Percentiles rank a stretch among this genome's conserved stretches.
phyloP scores from a whole-genome alignment of 345 rosid genomes.

The Odontarrhena argentea region DNA sequence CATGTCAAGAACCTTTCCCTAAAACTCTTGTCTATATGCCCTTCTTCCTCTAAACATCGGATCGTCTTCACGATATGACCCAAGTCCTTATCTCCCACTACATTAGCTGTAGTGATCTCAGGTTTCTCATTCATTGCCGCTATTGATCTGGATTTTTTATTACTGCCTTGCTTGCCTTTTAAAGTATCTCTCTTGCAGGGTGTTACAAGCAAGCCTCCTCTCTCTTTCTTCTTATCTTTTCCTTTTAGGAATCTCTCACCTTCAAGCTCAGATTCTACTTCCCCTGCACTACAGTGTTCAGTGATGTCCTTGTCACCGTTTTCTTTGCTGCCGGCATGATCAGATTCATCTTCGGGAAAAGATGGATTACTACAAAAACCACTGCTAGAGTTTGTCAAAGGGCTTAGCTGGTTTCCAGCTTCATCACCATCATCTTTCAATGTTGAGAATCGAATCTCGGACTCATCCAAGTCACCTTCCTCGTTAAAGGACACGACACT shows the following conservation, averaged over 20 bases:
- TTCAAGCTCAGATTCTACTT: constrained; percentile 38
- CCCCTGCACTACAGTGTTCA: constrained; percentile 32
- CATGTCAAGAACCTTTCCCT: constrained; percentile 94
- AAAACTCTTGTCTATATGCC: constrained; percentile 89
- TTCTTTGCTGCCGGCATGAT: constrained; percentile 47
- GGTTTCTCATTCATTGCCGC: constrained; percentile 54
- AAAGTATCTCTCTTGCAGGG: constrained; percentile 65
- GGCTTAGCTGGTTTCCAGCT: constrained; percentile 58
- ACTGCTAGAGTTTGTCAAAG: constrained; percentile 71
- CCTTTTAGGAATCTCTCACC: constrained; percentile 37
- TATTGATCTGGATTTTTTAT: constrained; percentile 48
- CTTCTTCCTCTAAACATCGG: constrained; percentile 76
- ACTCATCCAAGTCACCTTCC: constrained; percentile 48
- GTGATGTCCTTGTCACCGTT: constrained; percentile 28
- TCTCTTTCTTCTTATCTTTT: constrained; percentile 49
- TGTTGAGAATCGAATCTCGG: constrained; percentile 59
- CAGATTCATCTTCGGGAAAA: constrained; percentile 83
- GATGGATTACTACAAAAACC: constrained; percentile 77
- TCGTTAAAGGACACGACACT: constrained; percentile 56
- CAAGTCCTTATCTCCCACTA: constrained; percentile 63
- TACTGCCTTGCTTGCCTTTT: constrained; percentile 55
- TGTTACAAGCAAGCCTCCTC: constrained; percentile 68
- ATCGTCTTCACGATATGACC: constrained; percentile 79
- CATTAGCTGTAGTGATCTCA: constrained; percentile 46
- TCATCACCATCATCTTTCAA: constrained; percentile 40